Evolutionary conservation across 75 land plant species (phyloP).

Genomic region (Pinus albicaulis): DNA sequence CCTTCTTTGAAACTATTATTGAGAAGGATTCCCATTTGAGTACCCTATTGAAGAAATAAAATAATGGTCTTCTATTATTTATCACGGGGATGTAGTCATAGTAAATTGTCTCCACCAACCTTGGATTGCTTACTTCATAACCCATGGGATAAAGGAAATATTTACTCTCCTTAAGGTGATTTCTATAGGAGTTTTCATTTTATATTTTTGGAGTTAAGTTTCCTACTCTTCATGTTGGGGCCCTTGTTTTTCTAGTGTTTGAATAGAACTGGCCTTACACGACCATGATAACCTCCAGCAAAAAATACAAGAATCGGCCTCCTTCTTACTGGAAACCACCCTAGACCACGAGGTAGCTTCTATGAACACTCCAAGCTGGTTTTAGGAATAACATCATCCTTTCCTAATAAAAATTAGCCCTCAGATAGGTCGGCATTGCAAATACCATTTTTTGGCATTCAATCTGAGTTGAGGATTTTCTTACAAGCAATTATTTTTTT

Average conservation of each 20-base stretch:
- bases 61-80: not conserved
- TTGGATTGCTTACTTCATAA: conserved; percentile 79
- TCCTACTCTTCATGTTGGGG: conserved; percentile 71
- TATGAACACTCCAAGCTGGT: conserved; percentile 33
- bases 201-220: conserved; percentile 42
- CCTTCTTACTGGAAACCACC: conserved; percentile 35
- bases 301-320: conserved; percentile 75
- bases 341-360: conserved; percentile 47
- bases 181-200: conserved; percentile 49
- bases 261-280: conserved; percentile 58
- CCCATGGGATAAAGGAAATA: conserved; percentile 83
- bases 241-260: conserved; percentile 70
- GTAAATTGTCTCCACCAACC: conserved; percentile 79
- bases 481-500: conserved; percentile 10
- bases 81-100: conserved; percentile 86
- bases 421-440: conserved; percentile 70
- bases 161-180: conserved; percentile 80
- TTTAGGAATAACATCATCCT: conserved; percentile 72
- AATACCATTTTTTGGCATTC: conserved; percentile 48
- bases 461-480: conserved; percentile 28
- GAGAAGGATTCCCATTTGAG: no score
- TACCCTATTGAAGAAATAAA: no score
- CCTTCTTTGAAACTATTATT: no score
- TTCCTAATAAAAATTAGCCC: conserved; percentile 41
- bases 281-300: conserved; percentile 77